Evolutionary conservation across 1,139 yeast species (phyloP), one percentile per base, ranked within the genome.

Genomic region (Pichia sp.): DNA sequence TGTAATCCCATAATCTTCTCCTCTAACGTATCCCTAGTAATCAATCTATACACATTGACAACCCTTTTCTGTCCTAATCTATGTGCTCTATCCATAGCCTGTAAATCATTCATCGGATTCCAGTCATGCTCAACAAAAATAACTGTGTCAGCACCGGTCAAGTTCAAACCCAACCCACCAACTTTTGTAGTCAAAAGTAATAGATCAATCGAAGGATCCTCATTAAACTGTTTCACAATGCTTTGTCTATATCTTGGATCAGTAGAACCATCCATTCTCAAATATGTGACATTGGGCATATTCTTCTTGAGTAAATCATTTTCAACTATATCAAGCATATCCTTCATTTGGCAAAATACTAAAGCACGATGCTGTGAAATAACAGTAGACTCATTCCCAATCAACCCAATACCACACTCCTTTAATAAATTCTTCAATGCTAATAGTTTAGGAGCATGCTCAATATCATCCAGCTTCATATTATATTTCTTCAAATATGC

Each of bases 61-160:
- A 88, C 93, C 57, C 87, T 83, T 44, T 87, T 86, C 72, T 95
- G 99, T 2, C 99, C 99, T 31, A 95, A 96, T 69, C 99, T 80
- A 71, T 95, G 99, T 0, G 99, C 99, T 67, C 99, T 80, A 69
- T 95, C 99, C 99, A 95, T 95, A 0, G 99, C 99, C 70, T 95
- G 99, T 58, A 95, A 76, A 75, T 95, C 99, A 67, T 91, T 93
- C 99, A 95, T 95, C 29, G 99, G 99, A 69, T 95, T 95, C 99
- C 99, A 95, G 71, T 95, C 99, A 67, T 95, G 99, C 67, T 95
- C 99, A 44, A 95, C 96, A 73, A 95, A 95, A 14, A 95, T 93
- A 51, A 95, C 99, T 0, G 99, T 95, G 68, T 95, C 99, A 0
- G 99, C 99, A 60, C 99, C 99, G 0, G 99, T 95, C 69, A 95